phyloP scores from a whole-genome alignment of 257 asterid species.

The Paraleonurus japonicus region DNA sequence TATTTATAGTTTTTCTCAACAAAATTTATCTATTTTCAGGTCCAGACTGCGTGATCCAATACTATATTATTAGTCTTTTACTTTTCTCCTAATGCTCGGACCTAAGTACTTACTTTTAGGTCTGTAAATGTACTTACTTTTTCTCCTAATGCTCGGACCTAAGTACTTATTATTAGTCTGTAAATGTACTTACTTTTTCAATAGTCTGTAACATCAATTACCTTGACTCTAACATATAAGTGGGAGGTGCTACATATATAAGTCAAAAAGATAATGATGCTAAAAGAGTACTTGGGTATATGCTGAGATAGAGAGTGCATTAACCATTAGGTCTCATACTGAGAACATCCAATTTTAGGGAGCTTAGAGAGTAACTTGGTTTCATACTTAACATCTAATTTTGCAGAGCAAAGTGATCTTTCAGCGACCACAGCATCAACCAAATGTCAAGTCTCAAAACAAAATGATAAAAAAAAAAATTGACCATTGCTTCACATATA shows the following conservation, averaged over 20 bases:
- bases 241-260: background rate
- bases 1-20: background rate
- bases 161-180: too few species aligned
- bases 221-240: background rate
- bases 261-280: conserved; percentile 9
- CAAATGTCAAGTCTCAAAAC: conserved; percentile 10
- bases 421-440: background rate
- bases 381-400: background rate
- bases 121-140: too few species aligned
- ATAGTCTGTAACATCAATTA: background rate
- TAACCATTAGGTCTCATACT: background rate
- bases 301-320: conserved; percentile 3
- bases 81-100: too few species aligned
- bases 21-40: conserved; percentile 11
- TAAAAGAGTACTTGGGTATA: background rate
- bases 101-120: too few species aligned
- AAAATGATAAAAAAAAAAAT: conserved; percentile 5
- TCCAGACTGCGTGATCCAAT: background rate
- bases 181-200: too few species aligned
- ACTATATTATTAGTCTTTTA: background rate
- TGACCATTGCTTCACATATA: conserved; percentile 11
- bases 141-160: background rate
- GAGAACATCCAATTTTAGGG: background rate
- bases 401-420: background rate
- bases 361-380: background rate